Evolutionary conservation across 805 yeast genomes (phyloP).

Genomic region (Metschnikowia shivogae): DNA sequence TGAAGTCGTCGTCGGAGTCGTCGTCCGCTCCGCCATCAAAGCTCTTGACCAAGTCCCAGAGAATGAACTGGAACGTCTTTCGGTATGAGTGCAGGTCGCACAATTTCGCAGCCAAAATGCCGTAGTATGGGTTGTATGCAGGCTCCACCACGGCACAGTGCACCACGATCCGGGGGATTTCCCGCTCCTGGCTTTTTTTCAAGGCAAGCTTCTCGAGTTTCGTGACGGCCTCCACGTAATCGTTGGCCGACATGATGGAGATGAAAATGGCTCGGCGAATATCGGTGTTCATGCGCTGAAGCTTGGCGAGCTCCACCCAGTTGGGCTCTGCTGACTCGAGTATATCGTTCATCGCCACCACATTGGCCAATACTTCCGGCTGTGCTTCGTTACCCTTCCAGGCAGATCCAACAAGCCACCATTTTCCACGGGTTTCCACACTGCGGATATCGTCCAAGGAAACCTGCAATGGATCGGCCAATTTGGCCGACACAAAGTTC

Average conservation of each 20-base stretch:
- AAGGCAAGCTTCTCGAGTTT: constrained; percentile 76
- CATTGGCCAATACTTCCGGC: constrained; percentile 28
- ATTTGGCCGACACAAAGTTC: constrained; percentile 41
- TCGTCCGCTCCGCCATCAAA: constrained; percentile 49
- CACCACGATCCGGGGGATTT: constrained; percentile 76
- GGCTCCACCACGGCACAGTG: constrained; percentile 86
- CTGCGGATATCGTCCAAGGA: constrained; percentile 74
- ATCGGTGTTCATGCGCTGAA: constrained; percentile 93
- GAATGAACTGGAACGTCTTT: constrained; percentile 80
- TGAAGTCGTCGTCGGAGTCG: constrained; percentile 37
- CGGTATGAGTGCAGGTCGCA: constrained; percentile 71
- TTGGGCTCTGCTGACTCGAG: constrained; percentile 73
- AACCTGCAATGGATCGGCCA: constrained; percentile 78
- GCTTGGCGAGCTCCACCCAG: constrained; percentile 81
- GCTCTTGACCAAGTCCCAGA: constrained; percentile 83
- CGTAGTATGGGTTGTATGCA: constrained; percentile 85
- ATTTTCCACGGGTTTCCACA: constrained; percentile 80
- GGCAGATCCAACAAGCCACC: constrained; percentile 99
- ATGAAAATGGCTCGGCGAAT: constrained; percentile 90
- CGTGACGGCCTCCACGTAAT: constrained; percentile 80
- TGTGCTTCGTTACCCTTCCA: constrained; percentile 67
- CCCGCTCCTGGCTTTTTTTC: constrained; percentile 76
- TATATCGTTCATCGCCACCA: constrained; percentile 51
- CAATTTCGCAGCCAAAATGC: constrained; percentile 68
- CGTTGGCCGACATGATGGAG: constrained; percentile 92